phyloP scores from a whole-genome alignment of 306 rosid genomes.

The Lagenaria siceraria region DNA sequence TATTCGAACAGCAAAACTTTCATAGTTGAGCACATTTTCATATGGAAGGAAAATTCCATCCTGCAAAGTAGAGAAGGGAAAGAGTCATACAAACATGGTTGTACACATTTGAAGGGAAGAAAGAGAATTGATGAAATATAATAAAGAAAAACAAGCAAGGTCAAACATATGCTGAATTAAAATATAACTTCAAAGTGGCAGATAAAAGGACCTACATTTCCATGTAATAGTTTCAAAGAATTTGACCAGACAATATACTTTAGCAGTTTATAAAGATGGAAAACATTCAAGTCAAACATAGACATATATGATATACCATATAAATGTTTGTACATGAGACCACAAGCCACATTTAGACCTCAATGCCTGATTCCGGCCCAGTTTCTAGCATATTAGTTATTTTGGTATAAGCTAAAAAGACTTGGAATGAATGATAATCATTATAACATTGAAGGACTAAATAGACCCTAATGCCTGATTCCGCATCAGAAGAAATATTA shows the following conservation, averaged over 20 bases:
- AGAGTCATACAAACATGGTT: neutral
- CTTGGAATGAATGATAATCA: neutral
- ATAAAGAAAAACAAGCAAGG: neutral
- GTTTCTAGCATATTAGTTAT: neutral
- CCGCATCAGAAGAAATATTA: neutral
- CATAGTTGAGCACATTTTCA: conserved; percentile 74
- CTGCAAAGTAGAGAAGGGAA: conserved; percentile 24
- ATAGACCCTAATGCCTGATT: neutral
- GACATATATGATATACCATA: neutral
- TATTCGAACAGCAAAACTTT: conserved; percentile 76
- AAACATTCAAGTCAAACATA: neutral
- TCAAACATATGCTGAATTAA: neutral
- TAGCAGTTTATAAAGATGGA: neutral
- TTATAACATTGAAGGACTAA: neutral
- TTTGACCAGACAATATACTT: neutral
- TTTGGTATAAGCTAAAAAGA: neutral
- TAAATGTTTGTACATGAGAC: neutral
- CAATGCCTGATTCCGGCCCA: neutral
- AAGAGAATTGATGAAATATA: neutral
- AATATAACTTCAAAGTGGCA: neutral
- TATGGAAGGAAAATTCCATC: conserved; percentile 89
- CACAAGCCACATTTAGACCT: neutral
- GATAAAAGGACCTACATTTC: neutral
- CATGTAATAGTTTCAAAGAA: neutral
- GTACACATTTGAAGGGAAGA: neutral